A percentile compares a stretch with the other conserved stretches of the same genome.
These are phyloP conservation scores for Tetrahymena malaccensis DNA, from an alignment of 73 alveolate genomes.

Conservation along the genomic window DNA sequence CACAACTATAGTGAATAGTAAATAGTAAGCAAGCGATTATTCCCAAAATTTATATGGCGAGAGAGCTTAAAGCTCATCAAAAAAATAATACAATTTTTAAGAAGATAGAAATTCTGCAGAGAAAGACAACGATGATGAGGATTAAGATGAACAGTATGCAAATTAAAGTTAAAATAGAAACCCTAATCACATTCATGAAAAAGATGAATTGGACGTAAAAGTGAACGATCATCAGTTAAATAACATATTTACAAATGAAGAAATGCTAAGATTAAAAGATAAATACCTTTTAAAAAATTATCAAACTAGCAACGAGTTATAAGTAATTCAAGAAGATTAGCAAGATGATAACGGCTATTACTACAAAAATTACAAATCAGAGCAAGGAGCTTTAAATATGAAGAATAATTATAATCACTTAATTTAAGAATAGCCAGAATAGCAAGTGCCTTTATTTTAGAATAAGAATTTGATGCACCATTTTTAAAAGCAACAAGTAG, in stretches of 20 bases:
- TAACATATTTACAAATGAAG: background rate
- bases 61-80: background rate
- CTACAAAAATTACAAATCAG: background rate
- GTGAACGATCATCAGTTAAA: background rate
- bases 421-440: background rate
- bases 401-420: too few species aligned
- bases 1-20: background rate
- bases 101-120: background rate
- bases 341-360: background rate
- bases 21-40: background rate
- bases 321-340: background rate
- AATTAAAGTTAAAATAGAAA: background rate
- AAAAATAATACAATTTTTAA: background rate
- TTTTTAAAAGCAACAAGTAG: background rate
- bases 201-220: background rate
- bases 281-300: background rate
- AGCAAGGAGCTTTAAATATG: background rate
- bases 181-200: background rate
- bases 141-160: background rate
- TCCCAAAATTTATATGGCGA: background rate
- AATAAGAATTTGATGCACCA: background rate
- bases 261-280: background rate
- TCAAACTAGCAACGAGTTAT: background rate
- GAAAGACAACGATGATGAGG: background rate
- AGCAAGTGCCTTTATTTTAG: background rate